Conservation (phyloP, 495 filamentous ascomycete genomes). For the Podospora conica region DNA sequence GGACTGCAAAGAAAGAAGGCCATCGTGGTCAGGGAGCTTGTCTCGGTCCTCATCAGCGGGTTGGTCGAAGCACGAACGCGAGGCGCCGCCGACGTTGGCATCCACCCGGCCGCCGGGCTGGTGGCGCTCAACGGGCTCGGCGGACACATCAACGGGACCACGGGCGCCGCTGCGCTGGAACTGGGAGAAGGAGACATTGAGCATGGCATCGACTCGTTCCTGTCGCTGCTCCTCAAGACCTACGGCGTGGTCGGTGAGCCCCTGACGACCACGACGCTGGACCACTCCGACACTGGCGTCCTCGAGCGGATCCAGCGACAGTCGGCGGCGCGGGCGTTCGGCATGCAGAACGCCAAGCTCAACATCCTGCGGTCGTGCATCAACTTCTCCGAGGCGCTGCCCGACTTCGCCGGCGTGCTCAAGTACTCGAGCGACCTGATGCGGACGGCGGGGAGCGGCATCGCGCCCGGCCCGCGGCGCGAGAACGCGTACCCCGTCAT, state of each 20-base stretch:
- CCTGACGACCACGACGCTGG: conserved; percentile 12
- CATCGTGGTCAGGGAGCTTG: conserved; percentile 74
- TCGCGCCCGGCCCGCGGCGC: conserved; percentile 59
- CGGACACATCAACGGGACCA: conserved; percentile 36
- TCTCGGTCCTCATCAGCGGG: conserved; percentile 74
- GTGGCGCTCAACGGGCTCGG: conserved; percentile 51
- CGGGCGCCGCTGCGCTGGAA: conserved; percentile 54
- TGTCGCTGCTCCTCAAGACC: conserved; percentile 41
- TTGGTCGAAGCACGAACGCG: conserved; percentile 88
- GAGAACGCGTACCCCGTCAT: conserved; percentile 59
- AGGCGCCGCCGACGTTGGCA: conserved; percentile 87
- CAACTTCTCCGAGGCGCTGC: conserved; percentile 86
- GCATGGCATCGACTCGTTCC: conserved; percentile 54
- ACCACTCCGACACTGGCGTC: conserved; percentile 44
- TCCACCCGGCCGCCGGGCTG: conserved; percentile 86
- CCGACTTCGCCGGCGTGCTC: conserved; percentile 83
- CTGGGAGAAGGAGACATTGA: conserved; percentile 71
- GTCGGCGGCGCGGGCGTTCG: conserved; percentile 52
- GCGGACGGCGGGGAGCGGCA: conserved; percentile 70
- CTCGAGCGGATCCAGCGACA: conserved; percentile 47
- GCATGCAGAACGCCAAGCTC: conserved; percentile 66
- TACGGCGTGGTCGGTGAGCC: conserved; percentile 45
- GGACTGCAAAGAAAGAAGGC: conserved; percentile 82
- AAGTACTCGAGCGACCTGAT: conserved; percentile 79
- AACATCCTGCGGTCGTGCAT: conserved; percentile 80